Evolutionary conservation across 2,329 filamentous ascomycete species (phyloP).

Genomic region (Cercospora nicotianae): DNA sequence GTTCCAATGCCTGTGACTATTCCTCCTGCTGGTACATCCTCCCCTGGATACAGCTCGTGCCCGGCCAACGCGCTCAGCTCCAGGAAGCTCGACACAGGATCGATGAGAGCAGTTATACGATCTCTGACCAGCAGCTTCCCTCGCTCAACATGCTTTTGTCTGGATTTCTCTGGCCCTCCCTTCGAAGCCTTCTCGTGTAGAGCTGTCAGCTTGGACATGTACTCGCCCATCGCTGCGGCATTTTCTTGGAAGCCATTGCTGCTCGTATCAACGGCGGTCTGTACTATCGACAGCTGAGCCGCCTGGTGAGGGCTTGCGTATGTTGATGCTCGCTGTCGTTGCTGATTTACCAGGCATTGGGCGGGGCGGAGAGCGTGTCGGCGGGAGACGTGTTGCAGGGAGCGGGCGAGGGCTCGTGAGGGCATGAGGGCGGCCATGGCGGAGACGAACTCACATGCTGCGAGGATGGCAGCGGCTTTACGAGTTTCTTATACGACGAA

Average conservation of each 20-base stretch:
- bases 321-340: constrained; percentile 60
- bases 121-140: constrained; percentile 95
- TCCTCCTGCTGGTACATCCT: constrained; percentile 83
- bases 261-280: constrained; percentile 71
- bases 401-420: constrained; percentile 19
- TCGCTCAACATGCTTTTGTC: constrained; percentile 80
- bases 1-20: constrained; percentile 91
- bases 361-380: constrained; percentile 12
- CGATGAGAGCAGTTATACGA: constrained; percentile 80
- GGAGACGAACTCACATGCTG: constrained; percentile 9
- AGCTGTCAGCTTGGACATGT: constrained; percentile 66
- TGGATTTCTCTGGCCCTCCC: constrained; percentile 78
- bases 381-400: constrained; percentile 23
- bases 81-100: constrained; percentile 85
- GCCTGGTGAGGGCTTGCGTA: constrained; percentile 82
- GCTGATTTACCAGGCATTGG: constrained; percentile 20
- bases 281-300: constrained; percentile 76
- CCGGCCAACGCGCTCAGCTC: constrained; percentile 93
- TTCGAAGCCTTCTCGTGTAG: constrained; percentile 66
- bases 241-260: constrained; percentile 83
- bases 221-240: constrained; percentile 70
- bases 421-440: constrained; percentile 23
- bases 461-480: constrained; percentile 11
- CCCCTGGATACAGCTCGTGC: constrained; percentile 79
- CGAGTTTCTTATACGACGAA: neutral